Evolutionary conservation across 257 asterid genomes (phyloP).

Genomic region (Scutellaria barbata): DNA sequence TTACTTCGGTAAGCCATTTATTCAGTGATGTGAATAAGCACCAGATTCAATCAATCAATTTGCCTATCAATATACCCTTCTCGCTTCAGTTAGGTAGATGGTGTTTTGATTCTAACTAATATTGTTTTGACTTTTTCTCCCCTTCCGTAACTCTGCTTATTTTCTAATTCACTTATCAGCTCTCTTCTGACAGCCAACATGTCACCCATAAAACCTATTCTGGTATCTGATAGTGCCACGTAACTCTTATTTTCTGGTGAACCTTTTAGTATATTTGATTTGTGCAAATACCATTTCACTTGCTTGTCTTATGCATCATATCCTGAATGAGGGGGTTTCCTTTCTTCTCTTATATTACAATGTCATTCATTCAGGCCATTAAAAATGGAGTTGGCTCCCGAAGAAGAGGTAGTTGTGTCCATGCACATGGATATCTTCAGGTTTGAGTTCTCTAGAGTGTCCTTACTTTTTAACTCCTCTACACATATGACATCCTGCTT

Average conservation of each 20-base stretch:
- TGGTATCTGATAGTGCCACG: slow-evolving; percentile 15
- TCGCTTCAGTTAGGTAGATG: slow-evolving; percentile 9
- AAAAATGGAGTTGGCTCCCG: slow-evolving; percentile 87
- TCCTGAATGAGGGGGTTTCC: slow-evolving; percentile 17
- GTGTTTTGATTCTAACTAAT: slow-evolving; percentile 6
- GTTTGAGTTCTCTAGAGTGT: slow-evolving; percentile 42
- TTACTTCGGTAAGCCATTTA: slow-evolving; percentile 68
- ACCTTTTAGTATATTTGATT: slow-evolving; percentile 15
- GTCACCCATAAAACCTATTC: not conserved
- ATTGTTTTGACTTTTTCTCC: not conserved
- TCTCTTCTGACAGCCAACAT: slow-evolving; percentile 23
- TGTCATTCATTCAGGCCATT: slow-evolving; percentile 64
- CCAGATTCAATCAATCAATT: slow-evolving; percentile 20
- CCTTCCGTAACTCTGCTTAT: not conserved
- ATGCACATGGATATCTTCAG: slow-evolving; percentile 91
- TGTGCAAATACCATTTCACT: slow-evolving; percentile 21
- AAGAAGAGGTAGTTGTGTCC: slow-evolving; percentile 89
- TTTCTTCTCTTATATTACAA: slow-evolving; percentile 31
- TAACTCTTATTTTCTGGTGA: slow-evolving; percentile 7
- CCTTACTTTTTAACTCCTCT: slow-evolving; percentile 30
- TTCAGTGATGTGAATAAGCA: slow-evolving; percentile 24
- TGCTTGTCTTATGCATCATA: slow-evolving; percentile 27
- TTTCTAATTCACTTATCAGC: not conserved
- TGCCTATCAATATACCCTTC: slow-evolving; percentile 8
- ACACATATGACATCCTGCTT: slow-evolving; percentile 4